A percentile compares a stretch with the other conserved stretches of the same genome.
Evolutionary conservation across 1,139 yeast genomes (phyloP).

Genomic region (Protomyces lactucae-debilis): DNA sequence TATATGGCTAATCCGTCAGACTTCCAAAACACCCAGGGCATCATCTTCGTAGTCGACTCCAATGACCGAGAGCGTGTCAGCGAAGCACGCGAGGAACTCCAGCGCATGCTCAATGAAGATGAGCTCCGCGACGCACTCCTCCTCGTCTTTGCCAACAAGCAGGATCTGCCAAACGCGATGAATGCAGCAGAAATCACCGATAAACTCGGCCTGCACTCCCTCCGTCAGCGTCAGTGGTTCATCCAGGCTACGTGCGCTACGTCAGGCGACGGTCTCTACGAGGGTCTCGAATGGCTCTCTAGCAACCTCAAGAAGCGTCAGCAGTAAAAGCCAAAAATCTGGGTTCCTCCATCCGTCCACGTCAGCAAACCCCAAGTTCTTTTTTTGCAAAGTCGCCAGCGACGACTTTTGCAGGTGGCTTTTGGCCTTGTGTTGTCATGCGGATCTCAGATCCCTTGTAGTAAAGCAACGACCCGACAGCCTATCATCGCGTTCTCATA

Average conservation of each 20-base stretch:
- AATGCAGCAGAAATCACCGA: conserved; percentile 92
- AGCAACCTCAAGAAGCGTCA: conserved; percentile 50
- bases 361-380: neutral
- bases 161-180: conserved; percentile 94
- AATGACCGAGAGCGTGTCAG: conserved; percentile 91
- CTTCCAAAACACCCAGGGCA: conserved; percentile 72
- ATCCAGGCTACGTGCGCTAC: conserved; percentile 94
- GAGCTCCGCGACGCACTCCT: conserved; percentile 86
- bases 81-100: conserved; percentile 90
- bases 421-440: conserved; percentile 35
- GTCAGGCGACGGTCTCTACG: conserved; percentile 83
- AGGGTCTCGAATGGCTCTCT: conserved; percentile 90
- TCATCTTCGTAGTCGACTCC: conserved; percentile 86
- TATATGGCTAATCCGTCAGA: conserved; percentile 35
- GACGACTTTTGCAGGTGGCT: neutral
- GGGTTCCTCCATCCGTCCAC: too few relatives aligned
- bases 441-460: neutral
- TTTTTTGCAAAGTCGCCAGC: neutral
- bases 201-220: conserved; percentile 83
- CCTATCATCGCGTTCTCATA: too few relatives aligned
- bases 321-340: neutral
- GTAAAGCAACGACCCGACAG: neutral
- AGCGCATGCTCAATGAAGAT: conserved; percentile 90
- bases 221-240: conserved; percentile 93
- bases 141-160: conserved; percentile 87